Conservation (phyloP, 2,329 filamentous ascomycete genomes). For the Pseudofabraea citricarpa region DNA sequence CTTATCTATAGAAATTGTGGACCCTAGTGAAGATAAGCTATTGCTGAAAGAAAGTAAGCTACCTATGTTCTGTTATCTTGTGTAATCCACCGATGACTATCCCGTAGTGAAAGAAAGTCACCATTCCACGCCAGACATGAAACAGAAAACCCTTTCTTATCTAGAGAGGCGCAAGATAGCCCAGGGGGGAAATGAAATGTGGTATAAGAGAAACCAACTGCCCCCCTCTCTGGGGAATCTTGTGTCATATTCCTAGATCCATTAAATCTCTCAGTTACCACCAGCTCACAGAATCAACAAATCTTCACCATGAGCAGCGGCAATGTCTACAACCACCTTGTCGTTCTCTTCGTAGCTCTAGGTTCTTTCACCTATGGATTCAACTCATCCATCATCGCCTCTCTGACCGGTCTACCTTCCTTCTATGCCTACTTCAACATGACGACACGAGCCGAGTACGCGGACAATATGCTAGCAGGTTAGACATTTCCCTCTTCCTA, state of each 20-base stretch:
- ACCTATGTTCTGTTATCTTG: too few relatives aligned
- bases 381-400: slow-evolving; percentile 7
- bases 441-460: not conserved
- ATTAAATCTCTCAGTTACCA: not conserved
- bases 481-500: not conserved
- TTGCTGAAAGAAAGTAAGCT: too few relatives aligned
- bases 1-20: too few relatives aligned
- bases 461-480: not conserved
- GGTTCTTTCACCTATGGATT: slow-evolving; percentile 10
- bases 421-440: slow-evolving; percentile 7
- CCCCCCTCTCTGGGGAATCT: too few relatives aligned
- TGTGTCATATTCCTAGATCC: not conserved
- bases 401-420: slow-evolving; percentile 5
- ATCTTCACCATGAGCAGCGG: not conserved
- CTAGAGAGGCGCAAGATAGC: too few relatives aligned
- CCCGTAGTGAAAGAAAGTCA: too few relatives aligned
- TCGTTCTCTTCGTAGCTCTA: slow-evolving; percentile 6
- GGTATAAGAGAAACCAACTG: too few relatives aligned
- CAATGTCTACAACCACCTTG: slow-evolving; percentile 4
- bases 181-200: too few relatives aligned
- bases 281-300: not conserved
- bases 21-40: too few relatives aligned
- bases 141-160: too few relatives aligned
- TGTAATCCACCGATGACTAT: too few relatives aligned
- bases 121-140: not conserved